Base-by-base conservation (phyloP, 768 basidiomycete genomes). In the Butyriboletus loyo region DNA sequence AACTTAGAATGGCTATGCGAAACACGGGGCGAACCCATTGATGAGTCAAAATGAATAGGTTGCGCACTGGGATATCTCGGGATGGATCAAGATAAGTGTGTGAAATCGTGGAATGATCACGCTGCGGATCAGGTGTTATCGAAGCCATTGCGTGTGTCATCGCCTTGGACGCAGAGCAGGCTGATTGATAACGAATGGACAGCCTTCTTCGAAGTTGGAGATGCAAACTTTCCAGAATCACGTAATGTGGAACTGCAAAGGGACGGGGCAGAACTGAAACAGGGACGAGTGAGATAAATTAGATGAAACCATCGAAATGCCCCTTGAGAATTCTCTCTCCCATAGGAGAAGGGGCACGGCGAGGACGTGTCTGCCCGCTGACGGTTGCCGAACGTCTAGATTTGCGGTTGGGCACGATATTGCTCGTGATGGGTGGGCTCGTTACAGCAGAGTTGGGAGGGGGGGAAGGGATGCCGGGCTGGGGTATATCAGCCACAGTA, bases 251-350 rank as follows among this genome's bases (percentile, higher is more conserved):
- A 44, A 28, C 40, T 49, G 40, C 52, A 34, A 48, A 39, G 9
- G 17, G 40, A 47, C 6, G 47, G 34, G 22, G 45, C 38, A 21
- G 11, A 34, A 37, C 27, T 22, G 45, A 34, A 53, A 46, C 22
- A 37, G 10, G 40, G 27, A 10, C 49, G 44, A 51, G 46, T 36
- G 47, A 13, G 32, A 48, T 51, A 47, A 50, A 35, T 79, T 71
- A 91, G 65, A 89, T 88, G 77, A 93, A 93, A 44, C 91, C 86
- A 65, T 93, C 91, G 60, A 92, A 93, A 62, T 93, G 91, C 9
- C 91, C 91, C 75, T 89, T 93, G 60, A 93, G 79, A 54, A 93
- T 92, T 53, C 91, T 78, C 72, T 93, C 91, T 57, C 90, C 92
- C 91, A 92, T 92, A 7, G 90, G 90, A 35, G 88, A 90, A 19